phyloP scores from a whole-genome alignment of 2,329 filamentous ascomycete genomes.

The Geoglossum cookeanum region DNA sequence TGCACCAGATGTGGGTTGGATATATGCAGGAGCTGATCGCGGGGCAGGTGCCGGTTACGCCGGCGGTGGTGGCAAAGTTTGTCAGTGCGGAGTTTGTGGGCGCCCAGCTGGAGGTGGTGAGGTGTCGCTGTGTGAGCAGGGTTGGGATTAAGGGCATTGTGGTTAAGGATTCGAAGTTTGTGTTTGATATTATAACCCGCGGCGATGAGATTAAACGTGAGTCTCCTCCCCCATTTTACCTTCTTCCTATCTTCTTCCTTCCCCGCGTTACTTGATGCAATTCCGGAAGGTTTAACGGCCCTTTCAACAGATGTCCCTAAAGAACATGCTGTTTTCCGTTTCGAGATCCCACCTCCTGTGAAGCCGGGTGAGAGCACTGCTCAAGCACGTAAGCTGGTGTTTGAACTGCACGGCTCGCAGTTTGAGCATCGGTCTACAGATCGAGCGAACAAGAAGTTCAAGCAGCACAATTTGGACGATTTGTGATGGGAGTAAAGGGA shows the following conservation, averaged over 20 bases:
- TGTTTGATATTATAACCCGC: slow-evolving; percentile 65
- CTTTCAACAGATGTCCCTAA: slow-evolving; percentile 49
- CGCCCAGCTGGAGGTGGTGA: slow-evolving; percentile 60
- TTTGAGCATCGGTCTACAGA: slow-evolving; percentile 71
- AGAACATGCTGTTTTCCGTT: slow-evolving; percentile 68
- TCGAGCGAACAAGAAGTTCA: slow-evolving; percentile 80
- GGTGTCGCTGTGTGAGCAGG: slow-evolving; percentile 60
- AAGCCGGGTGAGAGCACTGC: slow-evolving; percentile 4
- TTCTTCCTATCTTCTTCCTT: neutral
- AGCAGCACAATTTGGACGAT: slow-evolving; percentile 57
- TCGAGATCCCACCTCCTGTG: slow-evolving; percentile 40
- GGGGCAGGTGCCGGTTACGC: slow-evolving; percentile 26
- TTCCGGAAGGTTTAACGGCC: slow-evolving; percentile 4
- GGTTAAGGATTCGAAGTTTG: slow-evolving; percentile 69
- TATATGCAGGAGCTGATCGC: slow-evolving; percentile 74
- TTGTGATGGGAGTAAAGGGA: slow-evolving; percentile 31
- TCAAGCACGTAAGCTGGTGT: slow-evolving; percentile 36
- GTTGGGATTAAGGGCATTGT: slow-evolving; percentile 78
- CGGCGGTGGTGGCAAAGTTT: slow-evolving; percentile 50
- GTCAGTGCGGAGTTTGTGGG: slow-evolving; percentile 83
- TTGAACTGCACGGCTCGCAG: slow-evolving; percentile 76
- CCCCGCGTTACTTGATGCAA: no score
- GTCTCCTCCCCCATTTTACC: slow-evolving; percentile 10
- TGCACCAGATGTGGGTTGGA: slow-evolving; percentile 62
- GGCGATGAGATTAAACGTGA: slow-evolving; percentile 48